Base-by-base conservation (phyloP, 768 basidiomycete species). In the Tylopilus subfusipes region DNA sequence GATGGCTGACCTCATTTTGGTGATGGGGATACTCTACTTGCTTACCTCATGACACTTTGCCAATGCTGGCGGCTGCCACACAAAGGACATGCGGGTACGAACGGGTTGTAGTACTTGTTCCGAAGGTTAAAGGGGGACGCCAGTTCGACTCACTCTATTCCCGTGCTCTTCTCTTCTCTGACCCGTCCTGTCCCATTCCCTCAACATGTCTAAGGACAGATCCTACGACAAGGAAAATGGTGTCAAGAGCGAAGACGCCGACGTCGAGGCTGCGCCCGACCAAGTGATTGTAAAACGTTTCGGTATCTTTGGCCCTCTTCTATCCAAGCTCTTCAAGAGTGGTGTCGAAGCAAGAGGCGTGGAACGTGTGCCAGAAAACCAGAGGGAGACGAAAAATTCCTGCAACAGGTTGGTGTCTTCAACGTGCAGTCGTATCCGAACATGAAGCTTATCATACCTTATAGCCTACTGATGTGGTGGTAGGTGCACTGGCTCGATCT, bases 301-400 rank as follows among this genome's bases (percentile, higher is more conserved):
- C 49, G 64, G 68, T 30, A 50, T 40, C 27, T 52, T 70, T 29
- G 69, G 68, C 1, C 70, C 68, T 5, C 34, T 73, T 34, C 63
- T 77, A 19, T 60, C 65, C 38, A 74, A 63, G 59, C 65, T 80
- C 11, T 80, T 81, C 61, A 66, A 70, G 14, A 75, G 68, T 48
- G 80, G 79, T 45, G 77, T 82, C n/a, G 81, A 82, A 64, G 79
- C 79, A 6, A 68, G 78, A 63, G 81, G 81, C n/a, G 76, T 82
- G 6, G 81, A 81, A 56, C 76, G 80, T 16, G 76, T 82, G 0
- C 78, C 77, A 16, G 81, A 82, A 61, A 65, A 76, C 52, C 74
- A 80, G 64, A 60, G 78, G 55, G 74, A 76, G 48, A 66, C 56
- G 1, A 77, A 76, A 53, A 74, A 78, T 53, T 59, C 70, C 13